Evolutionary conservation across 148 eudicot species (phyloP), one percentile per base, ranked within the genome.

Genomic region (Nyssa sinensis): DNA sequence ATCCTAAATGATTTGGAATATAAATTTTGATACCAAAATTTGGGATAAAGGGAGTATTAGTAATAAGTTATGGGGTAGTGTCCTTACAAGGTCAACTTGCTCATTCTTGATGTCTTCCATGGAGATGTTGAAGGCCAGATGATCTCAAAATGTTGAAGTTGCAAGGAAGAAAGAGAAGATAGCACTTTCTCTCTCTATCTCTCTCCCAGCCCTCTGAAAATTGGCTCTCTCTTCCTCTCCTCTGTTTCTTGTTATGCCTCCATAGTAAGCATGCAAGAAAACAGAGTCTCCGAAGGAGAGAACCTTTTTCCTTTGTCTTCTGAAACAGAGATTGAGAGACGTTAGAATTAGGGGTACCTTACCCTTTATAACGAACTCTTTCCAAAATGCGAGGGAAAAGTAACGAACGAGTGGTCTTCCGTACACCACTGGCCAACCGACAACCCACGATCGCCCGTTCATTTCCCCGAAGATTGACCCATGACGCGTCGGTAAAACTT

Each of bases 31-130:
- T n/a, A n/a, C n/a, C n/a, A n/a, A n/a, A n/a, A n/a, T n/a, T n/a
- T n/a, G n/a, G n/a, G n/a, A n/a, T n/a, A n/a, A n/a, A n/a, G n/a
- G n/a, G n/a, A n/a, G n/a, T n/a, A n/a, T n/a, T n/a, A n/a, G n/a
- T n/a, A 39, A 2, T 39, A 39, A 39, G 7, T 39, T 39, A 27
- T 12, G 25, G 32, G 5, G 44, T 64, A 3, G 17, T 13, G 69
- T 10, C 11, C 47, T 33, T 73, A 73, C 75, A 13, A 73, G 55
- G 64, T 73, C 75, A 12, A 73, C 68, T 33, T 31, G 64, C 68
- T 73, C 75, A 23, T 63, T 73, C 75, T 41, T 62, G 61, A 73
- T 31, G n/a, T 64, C 75, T 28, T 73, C 75, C 68, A 64, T 23
- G 60, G 33, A 39, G 29, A 70, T 58, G 30, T 17, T 13, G 24